Percentiles rank a stretch among this genome's conserved stretches.
phyloP scores from a whole-genome alignment of 805 yeast genomes.

The Candida ficus region DNA sequence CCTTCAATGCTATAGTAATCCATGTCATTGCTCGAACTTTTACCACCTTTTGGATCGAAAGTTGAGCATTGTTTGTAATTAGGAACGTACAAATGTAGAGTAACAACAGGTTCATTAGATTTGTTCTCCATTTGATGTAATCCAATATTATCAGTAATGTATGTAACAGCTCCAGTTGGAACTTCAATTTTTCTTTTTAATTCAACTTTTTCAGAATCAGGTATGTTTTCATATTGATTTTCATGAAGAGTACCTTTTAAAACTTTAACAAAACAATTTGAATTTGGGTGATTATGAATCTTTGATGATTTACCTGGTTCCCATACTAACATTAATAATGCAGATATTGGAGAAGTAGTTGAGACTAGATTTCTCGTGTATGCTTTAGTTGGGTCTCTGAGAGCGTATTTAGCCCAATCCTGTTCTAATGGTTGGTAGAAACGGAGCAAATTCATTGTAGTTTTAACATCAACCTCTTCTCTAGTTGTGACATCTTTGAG shows the following conservation, averaged over 20 bases:
- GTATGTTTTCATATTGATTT: conserved; percentile 8
- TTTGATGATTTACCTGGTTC: conserved; percentile 39
- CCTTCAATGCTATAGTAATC: conserved; percentile 8
- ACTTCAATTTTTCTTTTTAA: conserved; percentile 9
- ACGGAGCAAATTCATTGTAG: conserved; percentile 12
- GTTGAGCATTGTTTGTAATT: conserved; percentile 2
- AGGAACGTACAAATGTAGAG: conserved; percentile 44
- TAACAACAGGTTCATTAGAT: conserved; percentile 28
- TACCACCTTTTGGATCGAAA: conserved; percentile 5
- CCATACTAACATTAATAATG: conserved; percentile 41
- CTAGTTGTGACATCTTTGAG: conserved; percentile 1
- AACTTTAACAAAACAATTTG: conserved; percentile 45
- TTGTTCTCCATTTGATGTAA: conserved; percentile 39
- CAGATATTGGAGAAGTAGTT: conserved; percentile 38
- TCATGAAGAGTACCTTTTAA: conserved; percentile 27
- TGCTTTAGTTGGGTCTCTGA: conserved; percentile 30
- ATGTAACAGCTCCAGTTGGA: conserved; percentile 34
- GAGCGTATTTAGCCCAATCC: conserved; percentile 40
- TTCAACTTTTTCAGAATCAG: background rate
- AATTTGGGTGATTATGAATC: conserved; percentile 45
- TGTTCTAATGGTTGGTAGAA: conserved; percentile 30
- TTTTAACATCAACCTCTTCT: conserved; percentile 8
- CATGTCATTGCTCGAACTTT: background rate
- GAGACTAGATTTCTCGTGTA: conserved; percentile 36
- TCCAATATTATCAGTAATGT: conserved; percentile 42